Percentiles rank a stretch among this genome's conserved stretches.
Conservation (phyloP, 73 alveolate genomes). For the Paramecium caudatum region DNA sequence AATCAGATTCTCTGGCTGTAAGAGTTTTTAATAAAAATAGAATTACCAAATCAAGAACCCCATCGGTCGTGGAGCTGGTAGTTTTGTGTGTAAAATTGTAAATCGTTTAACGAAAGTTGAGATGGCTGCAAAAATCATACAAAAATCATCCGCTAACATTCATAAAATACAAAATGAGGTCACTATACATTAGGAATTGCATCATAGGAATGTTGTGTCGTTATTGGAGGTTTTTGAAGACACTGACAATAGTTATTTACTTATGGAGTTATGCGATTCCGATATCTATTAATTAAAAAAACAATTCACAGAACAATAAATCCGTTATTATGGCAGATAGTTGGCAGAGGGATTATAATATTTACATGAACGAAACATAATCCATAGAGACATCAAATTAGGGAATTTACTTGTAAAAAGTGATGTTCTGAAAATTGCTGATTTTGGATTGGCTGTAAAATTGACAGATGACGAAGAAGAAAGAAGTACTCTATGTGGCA, state of each 20-base stretch:
- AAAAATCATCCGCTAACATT: not conserved
- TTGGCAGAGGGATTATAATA: slow-evolving; percentile 77
- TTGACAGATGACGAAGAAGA: slow-evolving; percentile 92
- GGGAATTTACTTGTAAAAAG: slow-evolving; percentile 92
- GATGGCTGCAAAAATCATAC: slow-evolving; percentile 26
- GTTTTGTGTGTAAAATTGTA: slow-evolving; percentile 65
- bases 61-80: slow-evolving; percentile 77
- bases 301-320: slow-evolving; percentile 55
- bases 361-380: slow-evolving; percentile 71
- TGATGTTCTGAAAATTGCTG: slow-evolving; percentile 93
- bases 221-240: slow-evolving; percentile 59
- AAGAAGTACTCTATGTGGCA: slow-evolving; percentile 96
- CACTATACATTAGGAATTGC: slow-evolving; percentile 37
- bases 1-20: slow-evolving; percentile 56
- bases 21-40: slow-evolving; percentile 4
- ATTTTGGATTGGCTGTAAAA: slow-evolving; percentile 95
- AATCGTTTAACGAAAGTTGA: slow-evolving; percentile 49
- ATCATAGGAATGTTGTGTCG: slow-evolving; percentile 58
- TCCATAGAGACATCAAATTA: slow-evolving; percentile 96
- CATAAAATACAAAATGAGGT: slow-evolving; percentile 55
- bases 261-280: slow-evolving; percentile 73
- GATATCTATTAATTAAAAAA: slow-evolving; percentile 48
- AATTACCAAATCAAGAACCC: slow-evolving; percentile 70
- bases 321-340: slow-evolving; percentile 17
- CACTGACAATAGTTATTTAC: slow-evolving; percentile 54